Conservation (phyloP, 2,329 filamentous ascomycete genomes). For the Anthostomella pinea region DNA sequence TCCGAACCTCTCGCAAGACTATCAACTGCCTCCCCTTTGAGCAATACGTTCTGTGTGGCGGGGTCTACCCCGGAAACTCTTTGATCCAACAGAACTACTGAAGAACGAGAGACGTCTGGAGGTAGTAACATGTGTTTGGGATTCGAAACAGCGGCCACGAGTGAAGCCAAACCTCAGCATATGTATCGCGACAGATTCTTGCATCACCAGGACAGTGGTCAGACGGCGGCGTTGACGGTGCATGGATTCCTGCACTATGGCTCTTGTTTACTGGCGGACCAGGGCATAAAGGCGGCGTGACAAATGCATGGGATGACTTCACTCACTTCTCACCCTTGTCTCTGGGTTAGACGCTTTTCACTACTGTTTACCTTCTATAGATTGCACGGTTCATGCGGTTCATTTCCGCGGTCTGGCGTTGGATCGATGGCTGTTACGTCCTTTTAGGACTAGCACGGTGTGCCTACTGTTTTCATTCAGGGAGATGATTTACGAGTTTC, state of each 20-base stretch:
- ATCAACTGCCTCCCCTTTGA: slow-evolving; percentile 40
- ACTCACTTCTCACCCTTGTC: too few species aligned
- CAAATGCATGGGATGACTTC: neutral
- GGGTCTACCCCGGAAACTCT: slow-evolving; percentile 32
- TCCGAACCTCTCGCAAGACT: slow-evolving; percentile 29
- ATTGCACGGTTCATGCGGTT: neutral
- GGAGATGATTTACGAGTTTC: too few species aligned
- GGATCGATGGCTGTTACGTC: too few species aligned
- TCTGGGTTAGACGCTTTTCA: neutral
- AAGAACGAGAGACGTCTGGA: slow-evolving; percentile 2
- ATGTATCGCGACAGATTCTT: slow-evolving; percentile 18
- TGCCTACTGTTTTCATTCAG: too few species aligned
- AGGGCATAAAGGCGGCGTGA: neutral
- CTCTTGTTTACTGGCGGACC: neutral
- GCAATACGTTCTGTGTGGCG: slow-evolving; percentile 38
- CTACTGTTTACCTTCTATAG: neutral
- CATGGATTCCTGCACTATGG: too few species aligned
- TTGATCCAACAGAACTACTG: slow-evolving; percentile 21
- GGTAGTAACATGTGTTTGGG: slow-evolving; percentile 1
- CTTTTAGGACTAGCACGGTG: too few species aligned
- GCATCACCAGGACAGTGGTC: slow-evolving; percentile 18
- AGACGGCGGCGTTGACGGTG: slow-evolving; percentile 8
- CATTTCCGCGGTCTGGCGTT: too few species aligned
- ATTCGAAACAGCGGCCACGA: slow-evolving; percentile 7
- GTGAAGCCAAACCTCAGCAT: slow-evolving; percentile 13